Base-by-base conservation (phyloP, 2,329 filamentous ascomycete species). In the Colletotrichum cereale region DNA sequence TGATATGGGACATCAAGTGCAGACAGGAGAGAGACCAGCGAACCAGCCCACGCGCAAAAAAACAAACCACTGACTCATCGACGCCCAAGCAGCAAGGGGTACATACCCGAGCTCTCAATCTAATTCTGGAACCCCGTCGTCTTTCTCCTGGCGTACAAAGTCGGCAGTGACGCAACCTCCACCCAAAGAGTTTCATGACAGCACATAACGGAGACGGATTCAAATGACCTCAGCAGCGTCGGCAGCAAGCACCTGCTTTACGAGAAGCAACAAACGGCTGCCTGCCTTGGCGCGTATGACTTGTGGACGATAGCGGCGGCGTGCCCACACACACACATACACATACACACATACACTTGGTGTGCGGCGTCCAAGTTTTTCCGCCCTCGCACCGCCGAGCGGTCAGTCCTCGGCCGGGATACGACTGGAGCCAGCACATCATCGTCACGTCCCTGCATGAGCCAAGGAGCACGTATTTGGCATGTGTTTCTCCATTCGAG, bases 371-470 rank as follows among this genome's bases (percentile, higher is more conserved):
- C 34, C 60, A 62, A n/a, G 60, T 62, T 62, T 63, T 67, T 63
- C 44, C 66, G 57, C 50, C 24, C 26, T 38, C n/a, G 18, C 52
- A 50, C 26, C 5, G 29, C 24, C 31, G 52, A 62, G 65, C 69
- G 69, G 69, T 69, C 66, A 68, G 47, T 40, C 24, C 38, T 24
- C 26, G 58, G 40, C 69, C 18, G 40, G 69, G 69, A 69, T 64
- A 48, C 66, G 18, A 72, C 55, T 72, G 69, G 69, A 69, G 66
- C 69, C 69, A 72, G 40, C 69, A 47, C 69, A 72, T 56, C 60
- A 53, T 48, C 47, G 61, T 44, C 40, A 24, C 65, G 31, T 62
- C 40, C 56, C 48, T 67, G 68, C 64, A 67, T 62, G 48, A 31
- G 29, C 48, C 65, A 62, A 67, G 48, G 34, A 44, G 56, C 48